Evolutionary conservation across 2,329 filamentous ascomycete genomes (phyloP).

Genomic region (Neofusicoccum kwambonambiense): DNA sequence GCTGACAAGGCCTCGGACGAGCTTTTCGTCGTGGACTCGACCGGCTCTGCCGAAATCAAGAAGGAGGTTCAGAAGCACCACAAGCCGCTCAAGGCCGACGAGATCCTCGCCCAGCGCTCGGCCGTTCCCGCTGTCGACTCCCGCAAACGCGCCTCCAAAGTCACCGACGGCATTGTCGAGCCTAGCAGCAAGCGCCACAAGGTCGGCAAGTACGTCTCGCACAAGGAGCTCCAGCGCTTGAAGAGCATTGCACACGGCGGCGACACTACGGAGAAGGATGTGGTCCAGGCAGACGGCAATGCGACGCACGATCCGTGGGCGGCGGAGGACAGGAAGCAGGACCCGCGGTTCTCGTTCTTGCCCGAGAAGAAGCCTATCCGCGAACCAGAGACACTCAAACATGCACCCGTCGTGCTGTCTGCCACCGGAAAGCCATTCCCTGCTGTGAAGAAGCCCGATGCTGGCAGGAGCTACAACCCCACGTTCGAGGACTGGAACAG

Average conservation of each 20-base stretch:
- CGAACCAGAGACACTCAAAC: constrained; percentile 71
- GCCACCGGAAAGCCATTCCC: constrained; percentile 77
- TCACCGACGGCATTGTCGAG: constrained; percentile 70
- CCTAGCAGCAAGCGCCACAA: constrained; percentile 69
- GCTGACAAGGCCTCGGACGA: constrained; percentile 78
- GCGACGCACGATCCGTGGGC: constrained; percentile 76
- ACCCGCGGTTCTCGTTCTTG: constrained; percentile 64
- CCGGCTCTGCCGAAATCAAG: constrained; percentile 66
- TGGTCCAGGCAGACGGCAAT: constrained; percentile 58
- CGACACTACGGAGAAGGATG: constrained; percentile 50
- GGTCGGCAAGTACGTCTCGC: constrained; percentile 66
- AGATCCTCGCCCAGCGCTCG: constrained; percentile 85
- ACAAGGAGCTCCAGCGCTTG: constrained; percentile 78
- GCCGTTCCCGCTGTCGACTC: constrained; percentile 74
- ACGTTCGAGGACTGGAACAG: constrained; percentile 81
- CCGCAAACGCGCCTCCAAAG: constrained; percentile 71
- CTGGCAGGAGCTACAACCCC: constrained; percentile 91
- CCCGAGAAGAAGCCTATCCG: constrained; percentile 65
- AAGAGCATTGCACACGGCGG: constrained; percentile 74
- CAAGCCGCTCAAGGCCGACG: constrained; percentile 83
- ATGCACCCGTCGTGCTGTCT: constrained; percentile 77
- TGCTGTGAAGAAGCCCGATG: constrained; percentile 74
- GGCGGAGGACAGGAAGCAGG: constrained; percentile 48
- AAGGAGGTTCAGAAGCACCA: constrained; percentile 65
- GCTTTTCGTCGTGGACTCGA: constrained; percentile 80